Conservation (phyloP, 192 early-diverging fungal species). For the Backusella luteola region DNA sequence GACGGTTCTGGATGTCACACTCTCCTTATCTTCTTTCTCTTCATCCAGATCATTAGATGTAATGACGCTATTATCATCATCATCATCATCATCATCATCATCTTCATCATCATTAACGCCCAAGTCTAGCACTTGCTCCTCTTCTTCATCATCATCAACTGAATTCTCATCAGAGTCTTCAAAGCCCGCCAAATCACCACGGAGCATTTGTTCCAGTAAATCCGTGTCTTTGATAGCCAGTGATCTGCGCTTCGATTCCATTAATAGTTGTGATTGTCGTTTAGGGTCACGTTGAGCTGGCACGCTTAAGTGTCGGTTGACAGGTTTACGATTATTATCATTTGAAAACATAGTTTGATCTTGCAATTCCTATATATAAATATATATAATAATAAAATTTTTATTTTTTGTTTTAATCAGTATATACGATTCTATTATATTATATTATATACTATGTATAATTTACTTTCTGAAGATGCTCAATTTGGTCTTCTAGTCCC, state of each 20-base stretch:
- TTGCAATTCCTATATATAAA: constrained; percentile 16
- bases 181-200: constrained; percentile 31
- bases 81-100: neutral
- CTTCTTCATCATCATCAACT: neutral
- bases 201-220: constrained; percentile 34
- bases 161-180: constrained; percentile 1
- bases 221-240: constrained; percentile 33
- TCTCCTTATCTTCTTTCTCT: neutral
- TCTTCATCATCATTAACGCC: neutral
- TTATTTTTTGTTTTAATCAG: constrained; percentile 7
- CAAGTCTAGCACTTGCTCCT: neutral
- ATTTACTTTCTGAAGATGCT: constrained; percentile 32
- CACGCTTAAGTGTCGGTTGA: neutral
- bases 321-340: neutral
- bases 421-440: neutral
- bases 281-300: constrained; percentile 19
- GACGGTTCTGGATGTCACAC: neutral
- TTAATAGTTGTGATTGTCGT: constrained; percentile 37
- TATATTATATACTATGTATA: neutral
- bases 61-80: neutral
- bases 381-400: neutral
- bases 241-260: constrained; percentile 38
- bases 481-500: constrained; percentile 31
- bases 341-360: constrained; percentile 17
- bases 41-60: neutral